Evolutionary conservation across 768 basidiomycete species (phyloP), one percentile per base, ranked within the genome.

Genomic region (Fistulinella prunicolor): DNA sequence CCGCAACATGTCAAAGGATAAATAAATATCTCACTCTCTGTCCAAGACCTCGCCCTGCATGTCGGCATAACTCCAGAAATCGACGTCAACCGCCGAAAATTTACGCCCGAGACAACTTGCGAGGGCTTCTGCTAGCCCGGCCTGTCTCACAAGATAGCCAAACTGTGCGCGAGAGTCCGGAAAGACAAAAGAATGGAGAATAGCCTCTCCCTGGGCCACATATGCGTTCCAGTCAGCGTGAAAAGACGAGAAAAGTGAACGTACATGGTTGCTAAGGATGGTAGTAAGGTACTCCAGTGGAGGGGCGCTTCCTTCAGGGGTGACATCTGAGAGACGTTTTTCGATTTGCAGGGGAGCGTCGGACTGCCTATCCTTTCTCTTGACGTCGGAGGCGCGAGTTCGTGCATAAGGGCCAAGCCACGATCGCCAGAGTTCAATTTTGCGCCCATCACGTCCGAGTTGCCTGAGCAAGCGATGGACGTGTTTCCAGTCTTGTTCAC

Each of bases 131-230:
- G 76, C 57, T 4, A 85, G 54, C 5, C 76, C 78, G 2, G 75
- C 77, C 8, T 62, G 67, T 17, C 64, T 68, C 9, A 89, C 56
- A 19, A 88, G 68, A 42, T 74, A 66, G n/a, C 86, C 54, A 45
- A 90, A 82, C 45, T 77, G 73, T 3, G 78, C 81, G 4, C 89
- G 79, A 12, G 89, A 89, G 47, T 89, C 85, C 2, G 89, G 89
- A 58, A 78, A 91, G 35, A 88, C 67, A 58, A 89, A 88, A 1
- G 74, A 67, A 13, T 66, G 72, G 34, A 89, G 64, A 37, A 92
- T 67, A 3, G 75, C 65, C 22, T 72, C 69, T 30, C 77, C 78
- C 89, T 90, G 50, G n/a, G 26, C 48, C 29, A 35, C 24, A 50
- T 36, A 39, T 30, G 21, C 20, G 30, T 42, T 65, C 37, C 36